Evolutionary conservation across 2,329 filamentous ascomycete species (phyloP).

Genomic region (Blastomyces emzantsi): DNA sequence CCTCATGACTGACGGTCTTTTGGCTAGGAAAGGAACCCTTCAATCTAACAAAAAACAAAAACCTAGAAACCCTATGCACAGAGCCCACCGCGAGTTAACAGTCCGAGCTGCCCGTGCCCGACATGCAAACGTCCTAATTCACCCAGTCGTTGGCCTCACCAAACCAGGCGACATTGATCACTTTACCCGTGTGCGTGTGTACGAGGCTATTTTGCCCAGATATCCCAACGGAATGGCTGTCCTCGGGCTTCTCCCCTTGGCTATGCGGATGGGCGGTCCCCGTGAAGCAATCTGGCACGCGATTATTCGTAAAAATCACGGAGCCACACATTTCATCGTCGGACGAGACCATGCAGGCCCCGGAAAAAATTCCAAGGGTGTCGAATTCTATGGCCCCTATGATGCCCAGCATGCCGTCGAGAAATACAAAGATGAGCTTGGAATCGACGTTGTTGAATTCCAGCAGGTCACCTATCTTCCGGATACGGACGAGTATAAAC

Average conservation of each 20-base stretch:
- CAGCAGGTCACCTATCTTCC: conserved; percentile 99
- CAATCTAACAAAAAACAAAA: background rate
- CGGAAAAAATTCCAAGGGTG: conserved; percentile 94
- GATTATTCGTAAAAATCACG: conserved; percentile 99
- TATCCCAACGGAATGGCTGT: conserved; percentile 99
- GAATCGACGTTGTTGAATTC: conserved; percentile 98
- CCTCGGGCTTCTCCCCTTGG: conserved; percentile 84
- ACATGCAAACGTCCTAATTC: conserved; percentile 97
- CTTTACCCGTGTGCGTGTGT: conserved; percentile 97
- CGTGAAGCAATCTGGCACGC: conserved; percentile 99
- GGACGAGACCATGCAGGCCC: conserved; percentile 97
- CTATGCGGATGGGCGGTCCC: conserved; percentile 98
- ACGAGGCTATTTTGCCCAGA: conserved; percentile 89
- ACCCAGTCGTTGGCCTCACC: conserved; percentile 95
- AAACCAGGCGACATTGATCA: conserved; percentile 99
- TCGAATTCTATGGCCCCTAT: conserved; percentile 97
- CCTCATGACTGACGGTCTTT: background rate
- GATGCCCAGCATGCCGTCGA: conserved; percentile 94
- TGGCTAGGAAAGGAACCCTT: background rate
- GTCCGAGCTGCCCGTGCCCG: conserved; percentile 91
- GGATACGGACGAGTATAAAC: conserved; percentile 92
- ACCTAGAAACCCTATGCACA: conserved; percentile 97
- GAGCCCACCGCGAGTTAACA: conserved; percentile 93
- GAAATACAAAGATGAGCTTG: conserved; percentile 92
- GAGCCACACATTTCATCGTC: conserved; percentile 98